Conservation (phyloP, 345 rosid genomes). For the Euphorbia tirucalli region DNA sequence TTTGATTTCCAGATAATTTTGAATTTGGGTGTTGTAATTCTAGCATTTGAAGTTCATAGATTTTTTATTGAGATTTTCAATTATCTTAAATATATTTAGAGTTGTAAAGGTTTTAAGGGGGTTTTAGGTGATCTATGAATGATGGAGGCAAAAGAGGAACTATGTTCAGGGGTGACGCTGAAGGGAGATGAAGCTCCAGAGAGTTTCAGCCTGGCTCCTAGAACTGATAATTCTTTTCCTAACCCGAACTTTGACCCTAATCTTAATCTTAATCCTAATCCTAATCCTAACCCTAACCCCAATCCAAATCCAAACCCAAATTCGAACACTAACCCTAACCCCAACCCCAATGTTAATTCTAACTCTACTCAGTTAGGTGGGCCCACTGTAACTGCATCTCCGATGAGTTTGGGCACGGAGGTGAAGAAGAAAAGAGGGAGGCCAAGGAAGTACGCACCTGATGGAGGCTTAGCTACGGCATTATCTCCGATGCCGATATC, state of each 20-base stretch:
- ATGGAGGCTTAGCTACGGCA: constrained; percentile 50
- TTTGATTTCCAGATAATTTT: constrained; percentile 5
- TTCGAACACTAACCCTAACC: constrained; percentile 12
- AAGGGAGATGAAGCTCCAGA: constrained; percentile 53
- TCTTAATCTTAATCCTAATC: constrained; percentile 2
- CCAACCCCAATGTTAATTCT: constrained; percentile 7
- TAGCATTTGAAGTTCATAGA: constrained; percentile 17
- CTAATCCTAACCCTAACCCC: neutral
- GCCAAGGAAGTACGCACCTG: constrained; percentile 80
- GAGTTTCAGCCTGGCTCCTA: constrained; percentile 48
- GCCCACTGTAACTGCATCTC: constrained; percentile 18
- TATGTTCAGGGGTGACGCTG: constrained; percentile 35
- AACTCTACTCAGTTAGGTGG: constrained; percentile 10
- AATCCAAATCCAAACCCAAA: constrained; percentile 9
- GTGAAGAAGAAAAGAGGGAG: constrained; percentile 88
- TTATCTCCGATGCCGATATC: constrained; percentile 93
- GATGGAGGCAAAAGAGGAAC: constrained; percentile 69
- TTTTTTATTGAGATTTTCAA: constrained; percentile 27
- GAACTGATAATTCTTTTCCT: constrained; percentile 41
- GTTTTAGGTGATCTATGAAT: constrained; percentile 31
- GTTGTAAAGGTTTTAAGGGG: constrained; percentile 26
- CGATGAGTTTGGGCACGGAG: constrained; percentile 32
- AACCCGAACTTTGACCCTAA: constrained; percentile 30
- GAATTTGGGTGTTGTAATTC: constrained; percentile 7
- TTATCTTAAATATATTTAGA: constrained; percentile 20